Base-by-base conservation (phyloP, 1,139 yeast genomes). In the Lodderomyces oxycetoniae region DNA sequence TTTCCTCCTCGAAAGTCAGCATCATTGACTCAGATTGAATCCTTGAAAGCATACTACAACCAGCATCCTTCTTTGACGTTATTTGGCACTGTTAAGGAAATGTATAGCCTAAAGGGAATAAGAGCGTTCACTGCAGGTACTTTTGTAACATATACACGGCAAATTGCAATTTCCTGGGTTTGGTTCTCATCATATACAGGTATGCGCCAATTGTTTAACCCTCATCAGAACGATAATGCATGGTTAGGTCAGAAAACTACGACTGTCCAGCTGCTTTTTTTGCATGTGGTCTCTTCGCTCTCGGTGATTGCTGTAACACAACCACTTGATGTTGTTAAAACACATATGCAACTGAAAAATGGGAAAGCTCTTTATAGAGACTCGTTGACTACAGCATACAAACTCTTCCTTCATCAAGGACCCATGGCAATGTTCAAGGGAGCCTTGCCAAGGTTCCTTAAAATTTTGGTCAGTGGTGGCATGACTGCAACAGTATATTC, bases 291-390 rank as follows among this genome's bases (percentile, higher is more conserved):
- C 1, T 74, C 78, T 26, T 81, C 78, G 22, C 59, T 63, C 32
- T 85, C 78, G 0, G 94, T 87, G 17, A 85, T 87, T 4, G 74
- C 76, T 0, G 66, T 77, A 0, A 89, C 97, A 0, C 97, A 89
- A 58, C 98, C 98, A 0, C 63, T 91, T 14, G 98, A 91, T 60
- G 88, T 88, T 4, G 63, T 89, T 34, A 91, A 91, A 59, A 79
- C 96, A 1, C 76, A 95, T 52, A 77, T 88, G 76, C 96, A 89
- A 57, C 77, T 88, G 56, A 77, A 79, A 43, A 76, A 82, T 52
- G 81, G 80, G 9, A 67, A 74, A 40, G 57, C 68, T 21, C 52
- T 77, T 3, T 84, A 83, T 54, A 74, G 74, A 33, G 89, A 85
- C 53, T 68, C 87, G 6, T 59, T 87, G 45, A 66, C 79, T 27